Percentiles rank a stretch among this genome's conserved stretches.
Conservation (phyloP, 768 basidiomycete genomes). For the Pluteus cervinus region DNA sequence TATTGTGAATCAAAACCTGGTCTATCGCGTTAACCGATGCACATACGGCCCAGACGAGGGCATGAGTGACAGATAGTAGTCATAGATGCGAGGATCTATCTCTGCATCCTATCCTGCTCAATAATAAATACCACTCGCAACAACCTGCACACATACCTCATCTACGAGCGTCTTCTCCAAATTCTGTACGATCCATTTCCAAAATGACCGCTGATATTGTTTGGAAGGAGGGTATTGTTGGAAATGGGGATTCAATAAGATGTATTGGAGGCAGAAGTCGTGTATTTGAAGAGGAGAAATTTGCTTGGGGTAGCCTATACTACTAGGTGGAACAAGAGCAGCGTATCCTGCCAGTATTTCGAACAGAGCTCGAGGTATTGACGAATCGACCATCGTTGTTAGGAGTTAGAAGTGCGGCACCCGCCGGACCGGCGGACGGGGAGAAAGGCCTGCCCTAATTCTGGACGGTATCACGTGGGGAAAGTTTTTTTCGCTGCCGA, state of each 20-base stretch:
- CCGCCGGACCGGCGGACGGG: constrained; percentile 15
- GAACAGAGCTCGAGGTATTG: too few relatives aligned
- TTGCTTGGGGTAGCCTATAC: constrained; percentile 33
- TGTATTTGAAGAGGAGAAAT: constrained; percentile 38
- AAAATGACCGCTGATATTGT: constrained; percentile 60
- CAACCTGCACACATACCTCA: constrained; percentile 37
- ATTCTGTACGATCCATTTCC: constrained; percentile 62
- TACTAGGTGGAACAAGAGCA: constrained; percentile 39
- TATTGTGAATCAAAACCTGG: constrained; percentile 3
- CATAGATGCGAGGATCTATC: constrained; percentile 61
- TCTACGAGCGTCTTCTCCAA: constrained; percentile 41
- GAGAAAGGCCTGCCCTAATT: constrained; percentile 21
- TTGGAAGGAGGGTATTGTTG: constrained; percentile 53
- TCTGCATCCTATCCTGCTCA: constrained; percentile 41
- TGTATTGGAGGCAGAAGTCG: constrained; percentile 42
- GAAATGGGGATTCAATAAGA: constrained; percentile 52
- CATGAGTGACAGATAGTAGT: constrained; percentile 49
- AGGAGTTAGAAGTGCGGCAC: not conserved
- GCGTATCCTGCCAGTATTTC: constrained; percentile 46
- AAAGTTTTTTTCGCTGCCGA: constrained; percentile 23
- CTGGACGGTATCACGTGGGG: constrained; percentile 21
- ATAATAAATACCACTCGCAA: not conserved
- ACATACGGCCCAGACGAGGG: constrained; percentile 28
- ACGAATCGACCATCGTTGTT: too few relatives aligned
- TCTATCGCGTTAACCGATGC: not conserved